Conservation (phyloP, 768 basidiomycete species). For the Lactarius sp. region DNA sequence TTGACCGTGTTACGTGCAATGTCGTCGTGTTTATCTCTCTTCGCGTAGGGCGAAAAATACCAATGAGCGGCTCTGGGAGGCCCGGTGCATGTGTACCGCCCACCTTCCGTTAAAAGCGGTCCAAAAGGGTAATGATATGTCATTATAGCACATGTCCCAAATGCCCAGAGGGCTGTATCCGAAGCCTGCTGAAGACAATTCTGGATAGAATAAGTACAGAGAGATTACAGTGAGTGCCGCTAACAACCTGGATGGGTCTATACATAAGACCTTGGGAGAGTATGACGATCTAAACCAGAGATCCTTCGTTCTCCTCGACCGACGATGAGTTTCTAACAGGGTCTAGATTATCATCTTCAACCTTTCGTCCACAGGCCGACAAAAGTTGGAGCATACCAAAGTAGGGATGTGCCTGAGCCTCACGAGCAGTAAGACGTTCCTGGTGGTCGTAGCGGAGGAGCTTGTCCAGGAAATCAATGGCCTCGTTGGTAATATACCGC, state of each 20-base stretch:
- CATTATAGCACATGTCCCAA: conserved; percentile 20
- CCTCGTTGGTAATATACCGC: conserved; percentile 94
- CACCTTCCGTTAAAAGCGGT: not conserved
- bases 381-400: conserved; percentile 53
- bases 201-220: conserved; percentile 24
- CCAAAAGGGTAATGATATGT: conserved; percentile 13
- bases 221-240: conserved; percentile 22
- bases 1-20: not conserved
- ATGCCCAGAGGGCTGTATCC: conserved; percentile 13
- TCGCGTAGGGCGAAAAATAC: not conserved
- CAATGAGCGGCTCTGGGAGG: not conserved
- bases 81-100: not conserved
- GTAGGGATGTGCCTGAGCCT: conserved; percentile 90
- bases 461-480: conserved; percentile 94
- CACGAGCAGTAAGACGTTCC: conserved; percentile 90
- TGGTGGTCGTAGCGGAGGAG: conserved; percentile 96
- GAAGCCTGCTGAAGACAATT: conserved; percentile 18
- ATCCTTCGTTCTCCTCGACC: conserved; percentile 60
- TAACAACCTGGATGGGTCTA: conserved; percentile 16
- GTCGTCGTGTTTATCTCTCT: not conserved
- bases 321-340: conserved; percentile 55
- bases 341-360: conserved; percentile 42
- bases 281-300: conserved; percentile 34
- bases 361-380: conserved; percentile 21
- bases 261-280: conserved; percentile 15